Conservation (phyloP, 1,139 yeast genomes). For the Suzukiozyma palmioleophila region DNA sequence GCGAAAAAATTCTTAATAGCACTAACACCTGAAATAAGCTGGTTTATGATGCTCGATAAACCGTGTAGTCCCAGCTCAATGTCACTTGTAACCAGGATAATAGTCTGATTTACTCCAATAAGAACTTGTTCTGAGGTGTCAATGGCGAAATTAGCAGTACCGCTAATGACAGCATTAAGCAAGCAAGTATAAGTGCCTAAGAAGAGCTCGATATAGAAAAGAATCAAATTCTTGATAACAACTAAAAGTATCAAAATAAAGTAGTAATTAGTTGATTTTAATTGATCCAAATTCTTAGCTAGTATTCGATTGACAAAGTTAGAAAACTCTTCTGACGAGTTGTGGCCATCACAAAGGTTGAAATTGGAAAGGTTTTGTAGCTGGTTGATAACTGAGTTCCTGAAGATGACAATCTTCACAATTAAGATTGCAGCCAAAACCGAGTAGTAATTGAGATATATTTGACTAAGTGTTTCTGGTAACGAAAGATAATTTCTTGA, state of each 20-base stretch:
- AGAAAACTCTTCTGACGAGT: slow-evolving; percentile 38
- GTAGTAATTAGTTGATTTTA: slow-evolving; percentile 39
- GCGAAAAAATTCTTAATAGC: slow-evolving; percentile 53
- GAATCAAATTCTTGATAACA: slow-evolving; percentile 54
- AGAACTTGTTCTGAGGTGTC: slow-evolving; percentile 67
- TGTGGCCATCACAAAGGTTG: slow-evolving; percentile 15
- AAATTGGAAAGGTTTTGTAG: slow-evolving; percentile 30
- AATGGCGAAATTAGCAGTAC: slow-evolving; percentile 67
- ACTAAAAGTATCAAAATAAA: slow-evolving; percentile 38
- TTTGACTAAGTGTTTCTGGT: slow-evolving; percentile 50
- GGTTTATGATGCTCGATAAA: slow-evolving; percentile 49
- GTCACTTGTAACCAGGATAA: slow-evolving; percentile 50
- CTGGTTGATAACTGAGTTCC: slow-evolving; percentile 28
- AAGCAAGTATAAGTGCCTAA: slow-evolving; percentile 87
- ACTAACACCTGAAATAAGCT: slow-evolving; percentile 30
- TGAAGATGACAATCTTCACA: slow-evolving; percentile 48
- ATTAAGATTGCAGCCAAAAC: slow-evolving; percentile 41
- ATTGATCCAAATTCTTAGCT: slow-evolving; percentile 38
- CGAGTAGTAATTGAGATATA: slow-evolving; percentile 56
- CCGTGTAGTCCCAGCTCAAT: slow-evolving; percentile 60
- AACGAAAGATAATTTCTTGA: slow-evolving; percentile 22
- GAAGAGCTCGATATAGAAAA: slow-evolving; percentile 66
- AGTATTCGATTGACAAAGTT: slow-evolving; percentile 50
- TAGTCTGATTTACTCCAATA: slow-evolving; percentile 54
- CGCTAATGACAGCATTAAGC: slow-evolving; percentile 66